Evolutionary conservation across 1,284 basidiomycete genomes (phyloP).

Genomic region (Rugosomyces carneus): DNA sequence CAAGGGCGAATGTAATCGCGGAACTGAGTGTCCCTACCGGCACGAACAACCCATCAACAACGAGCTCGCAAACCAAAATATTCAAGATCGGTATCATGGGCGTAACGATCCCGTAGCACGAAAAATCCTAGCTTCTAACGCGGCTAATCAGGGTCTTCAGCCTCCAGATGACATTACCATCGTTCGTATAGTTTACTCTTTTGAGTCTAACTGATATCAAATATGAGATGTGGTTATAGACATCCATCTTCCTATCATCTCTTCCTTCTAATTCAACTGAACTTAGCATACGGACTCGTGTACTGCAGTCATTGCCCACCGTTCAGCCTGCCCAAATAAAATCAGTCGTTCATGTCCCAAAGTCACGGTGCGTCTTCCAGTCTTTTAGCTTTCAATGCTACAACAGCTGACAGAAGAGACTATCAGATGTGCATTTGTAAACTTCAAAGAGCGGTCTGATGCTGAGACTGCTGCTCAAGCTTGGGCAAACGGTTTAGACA

Average conservation of each 20-base stretch:
- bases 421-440: conserved; percentile 92
- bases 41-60: conserved; percentile 88
- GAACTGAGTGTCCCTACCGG: conserved; percentile 88
- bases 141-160: conserved; percentile 74
- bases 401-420: conserved; percentile 23
- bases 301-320: conserved; percentile 67
- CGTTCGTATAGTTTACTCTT: conserved; percentile 44
- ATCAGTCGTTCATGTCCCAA: conserved; percentile 82
- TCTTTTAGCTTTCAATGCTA: not conserved
- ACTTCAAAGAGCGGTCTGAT: conserved; percentile 75
- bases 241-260: conserved; percentile 86
- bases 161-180: conserved; percentile 86
- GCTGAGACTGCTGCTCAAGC: conserved; percentile 84
- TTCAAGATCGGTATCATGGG: conserved; percentile 90
- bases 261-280: conserved; percentile 76
- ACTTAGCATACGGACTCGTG: conserved; percentile 69
- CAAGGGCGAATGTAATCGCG: conserved; percentile 92
- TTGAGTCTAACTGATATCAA: not conserved
- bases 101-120: conserved; percentile 86
- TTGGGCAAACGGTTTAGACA: conserved; percentile 82
- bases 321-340: conserved; percentile 67
- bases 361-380: conserved; percentile 51
- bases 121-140: conserved; percentile 75
- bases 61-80: conserved; percentile 84
- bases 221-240: conserved; percentile 40